Percentiles rank a stretch among this genome's conserved stretches.
These are phyloP conservation scores for Leccinum rimulosum DNA, from an alignment of 768 basidiomycete genomes.

Conservation along the genomic window DNA sequence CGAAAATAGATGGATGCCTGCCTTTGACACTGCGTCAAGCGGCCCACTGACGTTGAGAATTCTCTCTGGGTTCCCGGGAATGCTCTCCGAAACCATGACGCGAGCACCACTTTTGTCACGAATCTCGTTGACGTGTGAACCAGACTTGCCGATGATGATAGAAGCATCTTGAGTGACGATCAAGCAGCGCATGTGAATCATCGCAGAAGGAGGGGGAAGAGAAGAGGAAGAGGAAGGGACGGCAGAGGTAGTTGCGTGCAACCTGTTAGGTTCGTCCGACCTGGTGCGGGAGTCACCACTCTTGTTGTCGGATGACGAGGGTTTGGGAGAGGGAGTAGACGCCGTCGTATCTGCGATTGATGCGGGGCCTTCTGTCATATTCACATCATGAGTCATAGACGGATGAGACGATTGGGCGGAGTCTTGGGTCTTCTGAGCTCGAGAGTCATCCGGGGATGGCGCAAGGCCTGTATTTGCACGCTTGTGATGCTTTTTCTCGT, in stretches of 20 bases:
- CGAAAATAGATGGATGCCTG: conserved; percentile 31
- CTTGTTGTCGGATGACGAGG: conserved; percentile 41
- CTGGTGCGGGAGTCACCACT: conserved; percentile 40
- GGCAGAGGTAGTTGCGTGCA: conserved; percentile 47
- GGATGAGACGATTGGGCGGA: conserved; percentile 39
- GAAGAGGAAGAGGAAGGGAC: conserved; percentile 47
- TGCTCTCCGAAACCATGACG: conserved; percentile 97
- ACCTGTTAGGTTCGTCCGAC: conserved; percentile 36
- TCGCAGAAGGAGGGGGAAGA: conserved; percentile 62
- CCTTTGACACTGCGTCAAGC: conserved; percentile 98
- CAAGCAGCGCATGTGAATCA: conserved; percentile 96
- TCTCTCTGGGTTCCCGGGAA: conserved; percentile 98
- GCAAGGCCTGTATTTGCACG: conserved; percentile 79
- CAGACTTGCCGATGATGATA: conserved; percentile 96
- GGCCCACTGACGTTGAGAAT: conserved; percentile 96
- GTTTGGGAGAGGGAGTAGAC: conserved; percentile 55
- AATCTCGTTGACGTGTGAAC: conserved; percentile 97
- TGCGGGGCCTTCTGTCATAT: conserved; percentile 52
- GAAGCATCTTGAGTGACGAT: conserved; percentile 99
- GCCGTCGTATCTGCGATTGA: conserved; percentile 45
- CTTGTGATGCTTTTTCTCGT: conserved; percentile 77
- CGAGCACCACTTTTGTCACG: conserved; percentile 95
- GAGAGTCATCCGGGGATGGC: conserved; percentile 60
- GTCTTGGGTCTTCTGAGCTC: conserved; percentile 45
- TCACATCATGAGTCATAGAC: conserved; percentile 52